These are phyloP conservation scores for Pythium brachiatum DNA, from an alignment of 352 stramenopile genomes.

Conservation along the genomic window DNA sequence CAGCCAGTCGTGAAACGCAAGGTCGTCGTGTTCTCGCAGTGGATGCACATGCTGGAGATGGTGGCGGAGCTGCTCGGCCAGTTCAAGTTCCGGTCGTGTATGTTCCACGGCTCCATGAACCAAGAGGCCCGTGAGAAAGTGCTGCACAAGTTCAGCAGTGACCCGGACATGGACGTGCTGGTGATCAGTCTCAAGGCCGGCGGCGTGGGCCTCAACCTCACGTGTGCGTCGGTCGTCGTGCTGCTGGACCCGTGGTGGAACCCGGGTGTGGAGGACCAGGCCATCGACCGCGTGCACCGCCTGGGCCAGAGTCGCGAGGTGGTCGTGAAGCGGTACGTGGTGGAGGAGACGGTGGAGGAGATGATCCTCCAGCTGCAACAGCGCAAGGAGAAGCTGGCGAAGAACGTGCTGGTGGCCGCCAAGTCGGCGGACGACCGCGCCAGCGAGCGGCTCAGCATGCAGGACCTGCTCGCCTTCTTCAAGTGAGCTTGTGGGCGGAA, in stretches of 20 bases:
- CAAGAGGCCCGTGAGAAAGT: slow-evolving; percentile 72
- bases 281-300: slow-evolving; percentile 91
- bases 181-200: slow-evolving; percentile 88
- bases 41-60: slow-evolving; percentile 88
- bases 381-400: slow-evolving; percentile 85
- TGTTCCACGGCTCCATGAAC: slow-evolving; percentile 75
- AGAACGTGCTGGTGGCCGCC: slow-evolving; percentile 73
- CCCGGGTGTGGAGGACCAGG: slow-evolving; percentile 90
- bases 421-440: slow-evolving; percentile 38
- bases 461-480: slow-evolving; percentile 75
- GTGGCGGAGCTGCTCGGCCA: slow-evolving; percentile 51
- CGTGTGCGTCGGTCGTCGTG: slow-evolving; percentile 85
- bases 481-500: slow-evolving; percentile 17
- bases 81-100: slow-evolving; percentile 48
- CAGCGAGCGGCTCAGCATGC: slow-evolving; percentile 54
- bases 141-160: slow-evolving; percentile 58
- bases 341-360: slow-evolving; percentile 88
- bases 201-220: slow-evolving; percentile 91
- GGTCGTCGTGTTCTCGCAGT: slow-evolving; percentile 90
- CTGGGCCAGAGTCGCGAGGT: slow-evolving; percentile 85
- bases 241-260: slow-evolving; percentile 95
- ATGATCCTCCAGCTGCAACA: slow-evolving; percentile 90
- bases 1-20: slow-evolving; percentile 49
- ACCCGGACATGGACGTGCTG: slow-evolving; percentile 62
- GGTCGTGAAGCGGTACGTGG: slow-evolving; percentile 87